Base-by-base conservation (phyloP, 768 basidiomycete species). In the Calocera viscosa region DNA sequence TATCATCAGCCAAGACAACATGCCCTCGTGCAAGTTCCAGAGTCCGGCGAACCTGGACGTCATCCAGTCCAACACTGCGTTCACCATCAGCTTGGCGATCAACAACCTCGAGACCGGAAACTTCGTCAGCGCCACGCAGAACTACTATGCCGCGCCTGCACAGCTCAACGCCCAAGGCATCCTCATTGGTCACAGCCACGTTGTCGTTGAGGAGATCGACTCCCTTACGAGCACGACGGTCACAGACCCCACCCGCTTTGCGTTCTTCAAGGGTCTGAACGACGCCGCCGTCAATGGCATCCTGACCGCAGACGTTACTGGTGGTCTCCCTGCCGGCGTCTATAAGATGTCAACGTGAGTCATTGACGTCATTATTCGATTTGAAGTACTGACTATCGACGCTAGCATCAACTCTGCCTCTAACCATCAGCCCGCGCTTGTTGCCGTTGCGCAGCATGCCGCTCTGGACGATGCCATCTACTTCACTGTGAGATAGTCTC, bases 391-490 rank as follows among this genome's bases (percentile, higher is more conserved):
- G n/a, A n/a, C n/a, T n/a, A n/a, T n/a, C n/a, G n/a, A n/a, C n/a
- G n/a, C 24, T 17, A 65, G 83, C 3, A 86, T 86, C 74, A 83
- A 83, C 71, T 72, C 80, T 33, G 78, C 81, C 17, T 72, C 81
- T 12, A 87, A 87, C 75, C 85, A 88, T 70, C 81, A 82, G 70
- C 85, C 82, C 2, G 80, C 76, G 63, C 75, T 86, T 66, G 84
- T 82, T 49, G 78, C 85, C 19, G 73, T 87, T 60, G 85, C 82
- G 19, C 85, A 84, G 70, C 87, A 84, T 69, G 85, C 86, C 68
- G 74, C 76, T 24, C 72, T 85, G 34, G 84, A 87, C 72, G 86
- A 89, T 72, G 78, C 77, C 64, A 72, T 83, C 74, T 87, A 87
- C 75, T 72, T 74, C 33, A 64, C 26, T 19, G 65, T 49, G 11